phyloP scores from a whole-genome alignment of 2,329 filamentous ascomycete species.

The Aspergillus ibericus region DNA sequence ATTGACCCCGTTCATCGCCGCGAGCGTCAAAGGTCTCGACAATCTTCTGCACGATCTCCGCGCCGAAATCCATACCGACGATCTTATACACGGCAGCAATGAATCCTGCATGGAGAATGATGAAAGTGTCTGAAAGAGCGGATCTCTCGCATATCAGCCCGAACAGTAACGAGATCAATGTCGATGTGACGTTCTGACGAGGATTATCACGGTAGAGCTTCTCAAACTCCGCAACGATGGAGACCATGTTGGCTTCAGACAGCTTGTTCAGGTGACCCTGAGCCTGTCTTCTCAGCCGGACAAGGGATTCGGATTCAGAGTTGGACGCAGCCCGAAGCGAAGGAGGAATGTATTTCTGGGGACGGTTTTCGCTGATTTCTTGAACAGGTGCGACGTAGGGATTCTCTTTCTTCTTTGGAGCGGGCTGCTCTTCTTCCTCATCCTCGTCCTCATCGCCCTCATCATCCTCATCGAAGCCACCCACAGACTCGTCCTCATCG shows the following conservation, averaged over 20 bases:
- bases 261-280: slow-evolving; percentile 91
- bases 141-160: slow-evolving; percentile 78
- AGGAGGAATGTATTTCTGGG: slow-evolving; percentile 82
- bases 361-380: slow-evolving; percentile 38
- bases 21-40: slow-evolving; percentile 72
- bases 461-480: slow-evolving; percentile 25
- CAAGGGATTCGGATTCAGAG: slow-evolving; percentile 66
- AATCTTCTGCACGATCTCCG: slow-evolving; percentile 76
- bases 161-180: slow-evolving; percentile 73
- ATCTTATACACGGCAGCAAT: slow-evolving; percentile 84
- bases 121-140: slow-evolving; percentile 78
- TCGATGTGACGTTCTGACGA: slow-evolving; percentile 83
- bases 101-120: slow-evolving; percentile 88
- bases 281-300: slow-evolving; percentile 72
- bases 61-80: slow-evolving; percentile 84
- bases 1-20: slow-evolving; percentile 51
- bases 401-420: slow-evolving; percentile 68
- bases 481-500: slow-evolving; percentile 23
- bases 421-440: slow-evolving; percentile 42
- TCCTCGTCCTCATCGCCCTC: slow-evolving; percentile 28
- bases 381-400: slow-evolving; percentile 76
- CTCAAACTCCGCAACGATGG: slow-evolving; percentile 79
- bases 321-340: slow-evolving; percentile 68
- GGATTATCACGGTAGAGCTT: slow-evolving; percentile 80
- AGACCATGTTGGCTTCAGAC: slow-evolving; percentile 84